Base-by-base conservation (phyloP, 2,329 filamentous ascomycete species). In the Penicillium sp. region DNA sequence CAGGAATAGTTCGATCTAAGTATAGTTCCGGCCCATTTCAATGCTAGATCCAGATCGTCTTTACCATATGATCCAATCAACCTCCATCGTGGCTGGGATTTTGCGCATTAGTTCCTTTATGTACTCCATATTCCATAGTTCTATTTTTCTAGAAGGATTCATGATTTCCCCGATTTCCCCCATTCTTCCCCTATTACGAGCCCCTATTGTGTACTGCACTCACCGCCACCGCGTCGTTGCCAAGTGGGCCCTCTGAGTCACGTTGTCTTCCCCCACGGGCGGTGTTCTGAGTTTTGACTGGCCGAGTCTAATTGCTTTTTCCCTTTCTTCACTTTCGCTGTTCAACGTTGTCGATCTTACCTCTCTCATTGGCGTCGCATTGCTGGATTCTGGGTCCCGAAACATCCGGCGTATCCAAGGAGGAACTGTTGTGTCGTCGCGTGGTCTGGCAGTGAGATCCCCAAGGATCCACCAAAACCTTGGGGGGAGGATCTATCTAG, bases 321-420 rank as follows among this genome's bases (percentile, higher is more conserved):
- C 49, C 45, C 44, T 47, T 37, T 51, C 48, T 45, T 41, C 49
- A 35, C n/a, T 53, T 35, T 43, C 41, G 42, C 48, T 31, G 51
- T 52, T 47, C 59, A 63, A 65, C 63, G 63, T 63, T 63, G 59
- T 48, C 55, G 61, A 62, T 62, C 56, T 27, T 12, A 40, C 53
- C 20, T 7, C 37, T 51, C 49, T 60, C 46, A 66, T 66, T 66
- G 63, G 63, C 50, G 49, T 59, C 42, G 26, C 40, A 47, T 6
- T 51, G 49, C 23, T 18, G 43, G 18, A 23, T 35, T 55, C 46
- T 22, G 33, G 22, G 27, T 40, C 31, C n/a, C 44, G n/a, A 27
- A 45, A 29, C 43, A 29, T 27, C 29, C 27, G 29, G 29, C 29
- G n/a, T 31, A 56, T 55, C 59, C 57, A 63, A 64, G 51, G 46